These are phyloP conservation scores for Hyphopichia burtonii DNA, from an alignment of 1,139 yeast genomes.

Conservation along the genomic window DNA sequence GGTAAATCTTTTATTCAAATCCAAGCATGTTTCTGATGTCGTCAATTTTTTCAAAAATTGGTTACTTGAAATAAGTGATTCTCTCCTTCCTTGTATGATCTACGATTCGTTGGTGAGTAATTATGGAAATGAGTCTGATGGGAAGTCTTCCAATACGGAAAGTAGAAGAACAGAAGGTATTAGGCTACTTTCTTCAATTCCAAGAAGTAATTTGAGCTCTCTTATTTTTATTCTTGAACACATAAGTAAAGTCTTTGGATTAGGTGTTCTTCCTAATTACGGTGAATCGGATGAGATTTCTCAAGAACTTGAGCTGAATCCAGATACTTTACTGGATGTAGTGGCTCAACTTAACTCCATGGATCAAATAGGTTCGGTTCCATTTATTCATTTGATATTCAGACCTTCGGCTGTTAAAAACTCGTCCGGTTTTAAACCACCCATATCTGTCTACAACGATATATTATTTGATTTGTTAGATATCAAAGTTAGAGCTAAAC, in stretches of 20 bases:
- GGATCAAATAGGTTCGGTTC: slow-evolving; percentile 39
- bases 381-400: slow-evolving; percentile 41
- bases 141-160: slow-evolving; percentile 1
- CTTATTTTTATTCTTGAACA: slow-evolving; percentile 39
- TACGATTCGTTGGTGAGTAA: slow-evolving; percentile 33
- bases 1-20: slow-evolving; percentile 16
- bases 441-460: slow-evolving; percentile 24
- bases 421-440: slow-evolving; percentile 44
- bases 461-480: slow-evolving; percentile 31
- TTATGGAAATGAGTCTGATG: slow-evolving; percentile 14
- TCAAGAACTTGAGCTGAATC: background rate
- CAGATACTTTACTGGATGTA: slow-evolving; percentile 1
- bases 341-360: slow-evolving; percentile 29
- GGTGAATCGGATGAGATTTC: slow-evolving; percentile 25
- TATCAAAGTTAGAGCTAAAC: slow-evolving; percentile 21
- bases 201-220: slow-evolving; percentile 43
- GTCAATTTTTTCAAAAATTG: slow-evolving; percentile 40
- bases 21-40: slow-evolving; percentile 11
- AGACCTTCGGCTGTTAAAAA: slow-evolving; percentile 41
- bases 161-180: slow-evolving; percentile 18
- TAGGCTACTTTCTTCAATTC: slow-evolving; percentile 31
- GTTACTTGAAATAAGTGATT: slow-evolving; percentile 45
- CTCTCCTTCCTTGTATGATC: slow-evolving; percentile 44
- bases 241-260: slow-evolving; percentile 23
- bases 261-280: slow-evolving; percentile 26